Evolutionary conservation across 208 protist genomes (phyloP), one percentile per base, ranked within the genome.

Genomic region (Jaenimonas drosophilae): DNA sequence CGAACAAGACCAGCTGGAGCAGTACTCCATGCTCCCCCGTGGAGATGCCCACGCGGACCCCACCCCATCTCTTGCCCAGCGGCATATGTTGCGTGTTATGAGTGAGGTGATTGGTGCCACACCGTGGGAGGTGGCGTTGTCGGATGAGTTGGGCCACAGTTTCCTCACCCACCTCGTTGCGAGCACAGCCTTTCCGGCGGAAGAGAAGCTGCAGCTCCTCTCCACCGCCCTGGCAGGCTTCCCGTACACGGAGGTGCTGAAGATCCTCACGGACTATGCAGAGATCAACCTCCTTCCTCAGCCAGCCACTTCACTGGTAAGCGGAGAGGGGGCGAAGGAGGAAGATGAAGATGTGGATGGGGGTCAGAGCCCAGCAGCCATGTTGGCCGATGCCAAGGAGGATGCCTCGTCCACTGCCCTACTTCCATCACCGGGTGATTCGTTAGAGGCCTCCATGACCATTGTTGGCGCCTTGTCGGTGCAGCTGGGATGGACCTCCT

Each of bases 81-180:
- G 57, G 31, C 69, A 87, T 44, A 65, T 76, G 2, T 23, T 87
- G 19, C 32, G 28, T 0, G 63, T 87, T 16, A 36, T 92, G 23
- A 79, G 72, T 38, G 59, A 73, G 30, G 77, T 92, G 0, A 77
- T 89, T 1, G 44, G 60, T 0, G 47, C 46, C 12, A 65, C 77
- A 14, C 84, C 84, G 21, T 54, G 56, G 23, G 17, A 54, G 4
- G 64, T 77, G 17, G 77, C 76, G 3, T 25, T 85, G 39, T 43
- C 46, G 19, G 45, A 77, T 50, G 47, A 59, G 24, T 64, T 92
- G 39, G 88, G 79, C 52, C 37, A 47, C 16, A 89, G 79, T 4
- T 89, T 81, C 52, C 53, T 88, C 16, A 76, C 76, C 20, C 77
- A 92, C 47, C 56, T 92, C 16, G 55, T 69, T 2, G 79, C 76